Percentiles rank a stretch among this genome's conserved stretches.
phyloP scores from a whole-genome alignment of 2,329 filamentous ascomycete species.

The Penicillium crustosum region DNA sequence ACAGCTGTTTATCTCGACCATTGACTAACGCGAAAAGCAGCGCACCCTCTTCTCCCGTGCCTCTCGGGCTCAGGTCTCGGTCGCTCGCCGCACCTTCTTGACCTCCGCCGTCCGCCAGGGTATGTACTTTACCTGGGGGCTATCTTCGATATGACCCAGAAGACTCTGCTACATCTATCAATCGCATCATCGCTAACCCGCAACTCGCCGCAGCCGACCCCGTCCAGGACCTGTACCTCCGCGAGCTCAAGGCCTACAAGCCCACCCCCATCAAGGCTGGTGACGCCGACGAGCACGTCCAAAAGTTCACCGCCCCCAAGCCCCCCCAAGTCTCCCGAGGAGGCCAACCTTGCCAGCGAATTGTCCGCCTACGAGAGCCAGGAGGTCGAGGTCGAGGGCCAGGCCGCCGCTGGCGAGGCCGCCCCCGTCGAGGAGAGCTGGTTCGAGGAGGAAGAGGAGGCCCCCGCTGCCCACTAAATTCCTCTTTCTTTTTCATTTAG shows the following conservation, averaged over 20 bases:
- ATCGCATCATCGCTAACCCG: constrained; percentile 23
- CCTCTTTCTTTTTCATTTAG: constrained; percentile 24
- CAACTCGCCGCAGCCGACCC: constrained; percentile 72
- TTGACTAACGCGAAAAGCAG: constrained; percentile 40
- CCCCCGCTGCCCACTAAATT: constrained; percentile 47
- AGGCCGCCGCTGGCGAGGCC: constrained; percentile 63
- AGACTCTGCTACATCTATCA: neutral
- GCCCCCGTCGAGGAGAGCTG: constrained; percentile 68
- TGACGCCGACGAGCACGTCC: constrained; percentile 87
- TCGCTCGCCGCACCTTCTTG: constrained; percentile 63
- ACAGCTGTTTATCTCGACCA: neutral
- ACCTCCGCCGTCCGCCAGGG: constrained; percentile 62
- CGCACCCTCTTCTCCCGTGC: constrained; percentile 62
- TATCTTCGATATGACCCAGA: constrained; percentile 14
- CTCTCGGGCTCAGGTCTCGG: constrained; percentile 57
- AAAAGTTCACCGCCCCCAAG: constrained; percentile 78
- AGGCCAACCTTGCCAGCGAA: constrained; percentile 86
- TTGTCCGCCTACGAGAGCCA: constrained; percentile 93
- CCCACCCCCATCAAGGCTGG: constrained; percentile 75
- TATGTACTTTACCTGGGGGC: constrained; percentile 41
- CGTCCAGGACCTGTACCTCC: constrained; percentile 96
- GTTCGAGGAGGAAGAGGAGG: constrained; percentile 72
- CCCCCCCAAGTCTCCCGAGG: constrained; percentile 84
- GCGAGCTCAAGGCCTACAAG: constrained; percentile 96
- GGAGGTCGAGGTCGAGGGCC: constrained; percentile 90